Evolutionary conservation across 441 rosid species (phyloP).

Genomic region (Hura crepitans): DNA sequence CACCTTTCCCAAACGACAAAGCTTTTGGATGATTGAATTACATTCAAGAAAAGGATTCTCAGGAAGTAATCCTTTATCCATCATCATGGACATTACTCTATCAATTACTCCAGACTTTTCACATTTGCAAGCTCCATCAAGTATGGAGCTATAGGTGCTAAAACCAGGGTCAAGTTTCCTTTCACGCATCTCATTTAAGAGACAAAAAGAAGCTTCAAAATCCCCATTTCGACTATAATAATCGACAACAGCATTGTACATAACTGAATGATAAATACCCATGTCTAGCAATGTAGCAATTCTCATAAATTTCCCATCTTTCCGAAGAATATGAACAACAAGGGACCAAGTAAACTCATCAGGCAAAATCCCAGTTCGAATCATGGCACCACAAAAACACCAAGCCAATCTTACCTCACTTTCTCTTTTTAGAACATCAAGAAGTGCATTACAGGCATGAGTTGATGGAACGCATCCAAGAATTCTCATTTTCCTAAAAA

Average conservation of each 20-base stretch:
- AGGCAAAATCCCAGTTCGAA: slow-evolving; percentile 35
- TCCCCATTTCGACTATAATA: slow-evolving; percentile 45
- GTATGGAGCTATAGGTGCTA: slow-evolving; percentile 43
- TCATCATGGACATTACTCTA: slow-evolving; percentile 40
- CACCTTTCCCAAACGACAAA: slow-evolving; percentile 49
- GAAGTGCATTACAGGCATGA: slow-evolving; percentile 44
- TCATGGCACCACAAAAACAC: slow-evolving; percentile 52
- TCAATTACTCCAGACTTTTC: slow-evolving; percentile 37
- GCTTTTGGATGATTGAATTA: slow-evolving; percentile 46
- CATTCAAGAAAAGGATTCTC: slow-evolving; percentile 11
- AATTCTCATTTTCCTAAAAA: slow-evolving; percentile 36
- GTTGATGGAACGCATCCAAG: slow-evolving; percentile 37
- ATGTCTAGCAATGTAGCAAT: slow-evolving; percentile 44
- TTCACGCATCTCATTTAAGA: slow-evolving; percentile 44
- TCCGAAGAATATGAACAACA: slow-evolving; percentile 45
- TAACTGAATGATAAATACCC: slow-evolving; percentile 43
- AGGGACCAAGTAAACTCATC: slow-evolving; percentile 50
- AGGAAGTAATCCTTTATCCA: slow-evolving; percentile 37
- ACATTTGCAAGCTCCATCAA: slow-evolving; percentile 63
- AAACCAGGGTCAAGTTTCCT: slow-evolving; percentile 45
- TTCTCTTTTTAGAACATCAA: slow-evolving; percentile 40
- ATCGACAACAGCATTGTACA: slow-evolving; percentile 52
- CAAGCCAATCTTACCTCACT: slow-evolving; percentile 39
- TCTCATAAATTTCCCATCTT: slow-evolving; percentile 39
- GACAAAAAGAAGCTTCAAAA: slow-evolving; percentile 38